Percentiles rank a stretch among this genome's conserved stretches.
Evolutionary conservation across 345 rosid species (phyloP).

Genomic region (Barbarea vulgaris): DNA sequence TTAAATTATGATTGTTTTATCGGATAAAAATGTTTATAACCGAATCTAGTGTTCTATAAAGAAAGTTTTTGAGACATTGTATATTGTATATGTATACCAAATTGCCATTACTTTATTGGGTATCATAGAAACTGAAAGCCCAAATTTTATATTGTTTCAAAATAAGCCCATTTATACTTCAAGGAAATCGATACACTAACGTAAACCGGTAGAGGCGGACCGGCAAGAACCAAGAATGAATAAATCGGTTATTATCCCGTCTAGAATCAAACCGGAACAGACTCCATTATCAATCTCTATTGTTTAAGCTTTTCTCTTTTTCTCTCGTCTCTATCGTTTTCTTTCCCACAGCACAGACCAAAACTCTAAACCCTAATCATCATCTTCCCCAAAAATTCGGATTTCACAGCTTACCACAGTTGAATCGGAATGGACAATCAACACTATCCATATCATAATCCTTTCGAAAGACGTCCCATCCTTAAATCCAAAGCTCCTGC

Average conservation of each 20-base stretch:
- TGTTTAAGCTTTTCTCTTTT: not conserved
- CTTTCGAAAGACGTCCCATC: constrained; percentile 79
- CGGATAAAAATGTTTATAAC: too few relatives aligned
- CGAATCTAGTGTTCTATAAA: too few relatives aligned
- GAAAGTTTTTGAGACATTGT: too few relatives aligned
- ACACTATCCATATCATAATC: constrained; percentile 52
- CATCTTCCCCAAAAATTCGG: not conserved
- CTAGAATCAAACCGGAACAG: not conserved
- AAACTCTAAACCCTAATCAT: not conserved
- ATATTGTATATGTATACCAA: too few relatives aligned
- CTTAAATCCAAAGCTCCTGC: constrained; percentile 72
- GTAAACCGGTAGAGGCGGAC: not conserved
- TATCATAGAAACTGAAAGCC: not conserved
- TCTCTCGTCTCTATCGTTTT: not conserved
- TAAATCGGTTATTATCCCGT: not conserved
- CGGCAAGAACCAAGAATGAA: not conserved
- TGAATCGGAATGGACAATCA: constrained; percentile 33
- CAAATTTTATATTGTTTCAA: not conserved
- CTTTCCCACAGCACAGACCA: not conserved
- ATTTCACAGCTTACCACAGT: not conserved
- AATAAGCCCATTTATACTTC: not conserved
- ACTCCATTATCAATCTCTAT: not conserved
- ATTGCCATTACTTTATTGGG: too few relatives aligned
- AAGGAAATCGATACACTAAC: not conserved
- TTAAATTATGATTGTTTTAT: too few relatives aligned